phyloP scores from a whole-genome alignment of 2,329 filamentous ascomycete species.

The Polytolypa hystricis region DNA sequence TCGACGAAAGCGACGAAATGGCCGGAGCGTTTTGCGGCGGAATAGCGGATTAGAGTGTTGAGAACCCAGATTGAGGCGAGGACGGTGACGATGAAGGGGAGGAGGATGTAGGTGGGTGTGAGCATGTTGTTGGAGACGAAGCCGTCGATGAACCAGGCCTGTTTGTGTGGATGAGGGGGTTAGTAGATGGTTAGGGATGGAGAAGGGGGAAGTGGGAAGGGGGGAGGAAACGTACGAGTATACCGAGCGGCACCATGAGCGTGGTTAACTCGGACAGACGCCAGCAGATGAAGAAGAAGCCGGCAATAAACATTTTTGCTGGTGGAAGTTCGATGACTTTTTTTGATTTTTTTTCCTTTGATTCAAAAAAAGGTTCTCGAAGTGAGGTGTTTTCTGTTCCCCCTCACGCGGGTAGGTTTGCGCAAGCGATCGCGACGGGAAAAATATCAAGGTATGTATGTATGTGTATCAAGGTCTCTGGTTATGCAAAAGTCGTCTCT shows the following conservation, averaged over 20 bases:
- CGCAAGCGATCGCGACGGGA: no score
- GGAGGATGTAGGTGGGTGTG: conserved; percentile 49
- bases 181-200: conserved; percentile 7
- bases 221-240: conserved; percentile 36
- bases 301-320: conserved; percentile 36
- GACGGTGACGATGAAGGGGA: conserved; percentile 54
- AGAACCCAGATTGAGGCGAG: conserved; percentile 51
- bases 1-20: conserved; percentile 51
- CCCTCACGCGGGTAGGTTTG: no score
- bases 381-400: no score
- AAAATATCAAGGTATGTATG: no score
- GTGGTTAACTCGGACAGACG: conserved; percentile 51
- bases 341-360: no score
- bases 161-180: not conserved
- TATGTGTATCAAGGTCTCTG: no score
- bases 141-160: conserved; percentile 51
- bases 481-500: no score
- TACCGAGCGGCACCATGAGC: conserved; percentile 52
- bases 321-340: no score
- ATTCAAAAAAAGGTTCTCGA: no score
- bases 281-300: conserved; percentile 52
- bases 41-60: conserved; percentile 49
- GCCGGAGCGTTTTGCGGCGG: conserved; percentile 47
- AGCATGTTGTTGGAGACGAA: conserved; percentile 47
- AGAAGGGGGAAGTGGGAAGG: not conserved